Conservation (phyloP, 2,329 filamentous ascomycete species). For the Pestalotiopsis sp. region DNA sequence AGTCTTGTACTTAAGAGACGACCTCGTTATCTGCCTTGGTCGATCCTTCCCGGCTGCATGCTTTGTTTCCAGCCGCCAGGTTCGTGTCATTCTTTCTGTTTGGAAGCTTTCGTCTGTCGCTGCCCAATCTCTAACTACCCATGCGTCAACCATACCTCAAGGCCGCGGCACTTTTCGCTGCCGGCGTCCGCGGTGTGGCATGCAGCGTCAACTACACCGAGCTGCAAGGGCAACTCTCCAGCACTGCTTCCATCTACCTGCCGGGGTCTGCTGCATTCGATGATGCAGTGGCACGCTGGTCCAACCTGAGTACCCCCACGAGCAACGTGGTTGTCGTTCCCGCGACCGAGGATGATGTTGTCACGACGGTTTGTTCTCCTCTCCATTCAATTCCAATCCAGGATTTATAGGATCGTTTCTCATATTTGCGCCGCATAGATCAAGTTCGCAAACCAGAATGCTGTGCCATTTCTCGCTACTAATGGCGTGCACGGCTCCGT, state of each 20-base stretch:
- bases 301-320: slow-evolving; percentile 31
- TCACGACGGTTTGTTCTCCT: slow-evolving; percentile 32
- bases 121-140: not conserved
- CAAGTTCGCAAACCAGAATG: slow-evolving; percentile 39
- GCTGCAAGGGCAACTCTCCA: slow-evolving; percentile 21
- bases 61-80: not conserved
- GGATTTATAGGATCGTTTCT: not conserved
- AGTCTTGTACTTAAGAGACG: not conserved
- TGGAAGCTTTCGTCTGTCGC: not conserved
- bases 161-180: not conserved
- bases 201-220: slow-evolving; percentile 1
- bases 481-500: slow-evolving; percentile 42
- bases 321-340: slow-evolving; percentile 38
- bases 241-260: slow-evolving; percentile 28
- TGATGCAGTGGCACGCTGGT: slow-evolving; percentile 31
- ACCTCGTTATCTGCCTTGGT: not conserved
- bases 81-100: not conserved
- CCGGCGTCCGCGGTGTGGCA: not conserved
- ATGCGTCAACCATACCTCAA: not conserved
- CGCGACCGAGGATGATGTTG: slow-evolving; percentile 37
- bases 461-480: slow-evolving; percentile 40
- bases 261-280: slow-evolving; percentile 32
- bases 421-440: slow-evolving; percentile 29
- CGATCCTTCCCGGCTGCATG: not conserved
- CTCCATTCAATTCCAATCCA: too few relatives aligned